phyloP scores from a whole-genome alignment of 2,329 filamentous ascomycete genomes.

The Neodidymelliopsis sp. region DNA sequence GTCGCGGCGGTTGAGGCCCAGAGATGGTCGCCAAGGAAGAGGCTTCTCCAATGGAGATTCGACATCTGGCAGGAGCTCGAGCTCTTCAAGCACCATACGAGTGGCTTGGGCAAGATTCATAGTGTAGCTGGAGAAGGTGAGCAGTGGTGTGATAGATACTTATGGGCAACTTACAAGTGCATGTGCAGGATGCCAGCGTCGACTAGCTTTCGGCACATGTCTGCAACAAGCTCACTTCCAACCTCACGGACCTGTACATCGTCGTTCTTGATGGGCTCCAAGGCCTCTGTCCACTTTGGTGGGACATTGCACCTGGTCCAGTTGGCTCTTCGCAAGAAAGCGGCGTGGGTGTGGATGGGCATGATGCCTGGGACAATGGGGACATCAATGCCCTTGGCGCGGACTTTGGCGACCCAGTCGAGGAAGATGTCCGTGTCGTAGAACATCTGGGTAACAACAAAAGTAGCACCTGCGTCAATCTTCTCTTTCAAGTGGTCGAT shows the following conservation, averaged over 20 bases:
- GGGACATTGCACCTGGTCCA: constrained; percentile 91
- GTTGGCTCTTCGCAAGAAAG: constrained; percentile 86
- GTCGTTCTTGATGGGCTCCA: constrained; percentile 96
- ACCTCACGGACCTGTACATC: constrained; percentile 90
- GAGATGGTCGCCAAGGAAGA: constrained; percentile 95
- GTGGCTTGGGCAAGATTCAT: constrained; percentile 98
- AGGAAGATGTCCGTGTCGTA: constrained; percentile 97
- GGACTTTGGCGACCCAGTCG: constrained; percentile 85
- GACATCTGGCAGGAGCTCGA: constrained; percentile 79
- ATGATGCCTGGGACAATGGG: constrained; percentile 89
- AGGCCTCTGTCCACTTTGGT: constrained; percentile 76
- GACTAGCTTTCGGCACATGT: constrained; percentile 88
- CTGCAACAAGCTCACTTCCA: constrained; percentile 83
- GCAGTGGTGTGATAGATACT: neutral
- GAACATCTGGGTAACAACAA: constrained; percentile 99
- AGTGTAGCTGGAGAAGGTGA: constrained; percentile 71
- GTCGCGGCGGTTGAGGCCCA: constrained; percentile 84
- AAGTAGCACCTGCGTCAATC: constrained; percentile 89
- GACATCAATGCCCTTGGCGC: constrained; percentile 81
- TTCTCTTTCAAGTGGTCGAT: constrained; percentile 97
- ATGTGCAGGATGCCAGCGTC: constrained; percentile 83
- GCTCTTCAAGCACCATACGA: constrained; percentile 90
- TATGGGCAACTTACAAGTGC: constrained; percentile 71
- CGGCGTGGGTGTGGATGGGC: constrained; percentile 94
- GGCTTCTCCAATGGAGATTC: constrained; percentile 83